Percentiles rank a stretch among this genome's conserved stretches.
Conservation (phyloP, 768 basidiomycete genomes). For the Fomitopsis serialis region DNA sequence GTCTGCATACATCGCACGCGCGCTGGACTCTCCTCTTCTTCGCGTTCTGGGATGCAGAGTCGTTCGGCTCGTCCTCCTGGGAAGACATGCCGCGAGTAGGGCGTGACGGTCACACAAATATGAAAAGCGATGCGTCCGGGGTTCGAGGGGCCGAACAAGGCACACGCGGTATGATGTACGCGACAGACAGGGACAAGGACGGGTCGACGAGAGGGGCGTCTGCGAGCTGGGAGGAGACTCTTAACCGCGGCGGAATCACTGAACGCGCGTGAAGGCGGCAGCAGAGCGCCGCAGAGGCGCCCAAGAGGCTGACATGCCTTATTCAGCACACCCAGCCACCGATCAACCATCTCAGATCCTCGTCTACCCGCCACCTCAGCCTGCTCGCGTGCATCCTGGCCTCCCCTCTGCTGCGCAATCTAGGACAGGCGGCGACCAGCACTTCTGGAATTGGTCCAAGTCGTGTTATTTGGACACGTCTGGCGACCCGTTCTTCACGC, state of each 20-base stretch:
- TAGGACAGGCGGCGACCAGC: too few species aligned
- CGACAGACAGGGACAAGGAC: background rate
- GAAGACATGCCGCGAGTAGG: slow-evolving; percentile 45
- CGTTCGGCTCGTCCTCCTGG: slow-evolving; percentile 57
- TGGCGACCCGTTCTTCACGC: too few species aligned
- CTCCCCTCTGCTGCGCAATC: too few species aligned
- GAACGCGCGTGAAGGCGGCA: background rate
- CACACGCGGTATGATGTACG: background rate
- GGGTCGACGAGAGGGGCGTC: background rate
- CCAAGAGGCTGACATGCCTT: background rate
- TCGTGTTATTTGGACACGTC: too few species aligned
- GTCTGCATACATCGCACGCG: slow-evolving; percentile 77
- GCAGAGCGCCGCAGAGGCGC: too few species aligned
- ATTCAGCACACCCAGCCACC: background rate
- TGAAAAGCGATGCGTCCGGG: background rate
- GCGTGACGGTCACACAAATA: background rate
- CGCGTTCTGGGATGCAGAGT: slow-evolving; percentile 30
- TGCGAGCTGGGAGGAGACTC: background rate
- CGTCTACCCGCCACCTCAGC: background rate
- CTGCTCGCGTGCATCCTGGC: too few species aligned
- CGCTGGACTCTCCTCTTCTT: slow-evolving; percentile 75
- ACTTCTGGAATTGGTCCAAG: too few species aligned
- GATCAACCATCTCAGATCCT: background rate
- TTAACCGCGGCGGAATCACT: background rate
- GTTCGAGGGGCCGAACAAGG: background rate